Evolutionary conservation across 768 basidiomycete genomes (phyloP), one percentile per base, ranked within the genome.

Genomic region (Serpula lacrymans): DNA sequence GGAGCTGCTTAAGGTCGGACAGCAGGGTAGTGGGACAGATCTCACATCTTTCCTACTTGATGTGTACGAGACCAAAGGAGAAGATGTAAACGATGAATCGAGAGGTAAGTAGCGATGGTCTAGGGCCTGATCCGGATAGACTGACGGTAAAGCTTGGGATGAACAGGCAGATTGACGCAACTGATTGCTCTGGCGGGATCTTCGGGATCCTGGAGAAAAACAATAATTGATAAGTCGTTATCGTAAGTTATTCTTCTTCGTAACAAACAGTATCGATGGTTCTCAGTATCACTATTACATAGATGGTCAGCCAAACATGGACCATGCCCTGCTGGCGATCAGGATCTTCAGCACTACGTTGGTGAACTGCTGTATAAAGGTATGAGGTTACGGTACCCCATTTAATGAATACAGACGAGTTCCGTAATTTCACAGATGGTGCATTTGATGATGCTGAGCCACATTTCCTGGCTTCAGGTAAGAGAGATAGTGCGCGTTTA

Each of bases 1-100:
- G 37, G 90, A 92, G 57, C 72, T 99, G 21, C 68, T 97, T 50
- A 97, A 97, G 70, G 74, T 74, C 11, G 87, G 85, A 6, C 90
- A 98, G 58, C 71, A 78, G 7, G 95, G 94, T 2, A 92, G 89
- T 54, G 96, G 95, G 4, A 82, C 82, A 2, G 96, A 99, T 73
- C 72, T 98, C 18, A 69, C 80, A 0, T 64, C 70, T 29, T 89
- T 90, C 53, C 56, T 98, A 60, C 59, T 97, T 45, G 88, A 92
- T 34, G 84, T 89, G 3, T 95, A 91, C 57, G 82, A 89, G 35
- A 72, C 65, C 18, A 84, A 85, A 51, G 82, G 72, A 1, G 86
- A 92, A 53, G 42, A 47, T 2, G 82, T 93, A 2, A 74, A 68
- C n/a, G 84, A 88, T 11, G 86, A 88, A 55, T 84, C 80, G 46